Conservation (phyloP, 2,329 filamentous ascomycete genomes). For the Botrytis cinerea region DNA sequence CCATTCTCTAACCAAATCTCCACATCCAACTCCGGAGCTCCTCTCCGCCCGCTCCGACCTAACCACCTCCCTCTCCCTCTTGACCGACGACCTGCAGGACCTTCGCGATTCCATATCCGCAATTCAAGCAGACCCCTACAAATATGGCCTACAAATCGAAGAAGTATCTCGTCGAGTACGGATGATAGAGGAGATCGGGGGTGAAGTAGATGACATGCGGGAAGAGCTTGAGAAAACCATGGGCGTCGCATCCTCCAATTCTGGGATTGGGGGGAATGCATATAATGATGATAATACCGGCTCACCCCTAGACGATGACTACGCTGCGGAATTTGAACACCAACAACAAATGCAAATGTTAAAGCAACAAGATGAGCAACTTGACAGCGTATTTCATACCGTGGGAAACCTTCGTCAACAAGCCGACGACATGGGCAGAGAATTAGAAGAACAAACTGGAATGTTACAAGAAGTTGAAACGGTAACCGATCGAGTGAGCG, state of each 20-base stretch:
- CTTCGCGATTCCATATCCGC: slow-evolving; percentile 84
- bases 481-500: slow-evolving; percentile 83
- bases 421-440: slow-evolving; percentile 92
- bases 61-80: slow-evolving; percentile 61
- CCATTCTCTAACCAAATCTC: slow-evolving; percentile 71
- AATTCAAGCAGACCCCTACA: slow-evolving; percentile 82
- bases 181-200: slow-evolving; percentile 85
- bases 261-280: slow-evolving; percentile 23
- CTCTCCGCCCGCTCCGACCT: slow-evolving; percentile 74
- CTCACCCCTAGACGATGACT: slow-evolving; percentile 36
- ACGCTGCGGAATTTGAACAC: slow-evolving; percentile 82
- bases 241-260: slow-evolving; percentile 44
- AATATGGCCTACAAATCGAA: slow-evolving; percentile 79
- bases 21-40: slow-evolving; percentile 71
- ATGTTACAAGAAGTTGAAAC: slow-evolving; percentile 85
- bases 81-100: slow-evolving; percentile 84
- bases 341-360: slow-evolving; percentile 90
- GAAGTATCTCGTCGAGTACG: slow-evolving; percentile 80
- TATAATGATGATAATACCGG: slow-evolving; percentile 36
- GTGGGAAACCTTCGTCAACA: slow-evolving; percentile 88
- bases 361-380: slow-evolving; percentile 88
- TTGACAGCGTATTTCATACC: slow-evolving; percentile 90
- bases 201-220: slow-evolving; percentile 87
- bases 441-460: slow-evolving; percentile 91
- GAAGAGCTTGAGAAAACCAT: slow-evolving; percentile 71